Conservation (phyloP, 1,284 basidiomycete genomes). For the Marasmius fiardii region DNA sequence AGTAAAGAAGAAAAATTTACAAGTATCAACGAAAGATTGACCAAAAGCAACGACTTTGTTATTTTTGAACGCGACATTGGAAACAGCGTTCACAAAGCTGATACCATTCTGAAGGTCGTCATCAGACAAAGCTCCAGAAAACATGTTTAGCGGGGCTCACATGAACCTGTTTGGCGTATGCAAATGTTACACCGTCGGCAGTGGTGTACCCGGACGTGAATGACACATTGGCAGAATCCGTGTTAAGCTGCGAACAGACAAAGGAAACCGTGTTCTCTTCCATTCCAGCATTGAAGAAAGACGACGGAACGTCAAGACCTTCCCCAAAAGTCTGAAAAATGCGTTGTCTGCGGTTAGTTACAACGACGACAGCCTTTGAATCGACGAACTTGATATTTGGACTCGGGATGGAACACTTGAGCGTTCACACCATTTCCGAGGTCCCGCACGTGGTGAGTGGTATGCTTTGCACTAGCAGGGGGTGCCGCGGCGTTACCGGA, state of each 20-base stretch:
- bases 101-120: neutral
- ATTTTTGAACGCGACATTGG: neutral
- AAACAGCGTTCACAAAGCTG: neutral
- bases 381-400: neutral
- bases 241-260: neutral
- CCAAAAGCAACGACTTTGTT: constrained; percentile 3
- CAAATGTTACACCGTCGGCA: neutral
- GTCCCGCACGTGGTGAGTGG: constrained; percentile 1
- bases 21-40: neutral
- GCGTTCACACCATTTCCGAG: neutral
- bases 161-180: neutral
- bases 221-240: neutral
- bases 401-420: neutral
- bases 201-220: neutral
- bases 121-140: neutral
- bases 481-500: constrained; percentile 15
- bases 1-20: neutral
- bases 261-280: neutral
- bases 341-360: no score
- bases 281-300: neutral
- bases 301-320: neutral
- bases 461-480: constrained; percentile 5
- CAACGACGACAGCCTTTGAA: neutral
- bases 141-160: neutral
- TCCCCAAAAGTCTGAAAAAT: neutral